Evolutionary conservation across 2,329 filamentous ascomycete species (phyloP).

Genomic region (Byssothecium circinans): DNA sequence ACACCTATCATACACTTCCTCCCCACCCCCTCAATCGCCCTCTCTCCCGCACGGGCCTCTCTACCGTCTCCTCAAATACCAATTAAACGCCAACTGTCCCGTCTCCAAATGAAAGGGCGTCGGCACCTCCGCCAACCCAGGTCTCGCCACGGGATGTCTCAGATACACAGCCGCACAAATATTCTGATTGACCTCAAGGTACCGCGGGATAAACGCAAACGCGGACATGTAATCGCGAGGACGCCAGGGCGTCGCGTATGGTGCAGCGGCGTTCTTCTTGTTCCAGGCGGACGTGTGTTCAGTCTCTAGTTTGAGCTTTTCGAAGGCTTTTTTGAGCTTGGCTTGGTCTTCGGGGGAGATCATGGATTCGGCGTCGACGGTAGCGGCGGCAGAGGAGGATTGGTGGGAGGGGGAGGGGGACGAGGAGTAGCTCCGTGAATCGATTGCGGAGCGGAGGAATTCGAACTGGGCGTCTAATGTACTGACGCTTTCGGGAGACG

Average conservation of each 20-base stretch:
- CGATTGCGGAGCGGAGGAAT: slow-evolving; percentile 44
- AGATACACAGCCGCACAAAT: slow-evolving; percentile 95
- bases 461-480: slow-evolving; percentile 49
- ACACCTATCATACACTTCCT: slow-evolving; percentile 3
- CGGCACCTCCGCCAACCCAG: slow-evolving; percentile 72
- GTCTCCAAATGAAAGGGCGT: slow-evolving; percentile 73
- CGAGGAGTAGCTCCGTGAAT: slow-evolving; percentile 10
- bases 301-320: slow-evolving; percentile 69
- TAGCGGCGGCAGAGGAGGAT: no score
- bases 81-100: slow-evolving; percentile 85
- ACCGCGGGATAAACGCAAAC: slow-evolving; percentile 92
- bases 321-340: slow-evolving; percentile 60
- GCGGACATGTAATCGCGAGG: slow-evolving; percentile 85
- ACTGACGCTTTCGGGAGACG: slow-evolving; percentile 50
- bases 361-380: slow-evolving; percentile 16
- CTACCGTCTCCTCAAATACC: slow-evolving; percentile 85
- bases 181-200: slow-evolving; percentile 97
- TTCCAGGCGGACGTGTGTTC: slow-evolving; percentile 66
- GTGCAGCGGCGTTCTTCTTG: slow-evolving; percentile 53
- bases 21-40: no score
- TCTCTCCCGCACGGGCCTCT: no score
- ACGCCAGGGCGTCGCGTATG: slow-evolving; percentile 88
- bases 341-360: slow-evolving; percentile 58
- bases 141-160: slow-evolving; percentile 86
- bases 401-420: no score